Base-by-base conservation (phyloP, 1,284 basidiomycete species). In the Cystobasidiaceae sp. region DNA sequence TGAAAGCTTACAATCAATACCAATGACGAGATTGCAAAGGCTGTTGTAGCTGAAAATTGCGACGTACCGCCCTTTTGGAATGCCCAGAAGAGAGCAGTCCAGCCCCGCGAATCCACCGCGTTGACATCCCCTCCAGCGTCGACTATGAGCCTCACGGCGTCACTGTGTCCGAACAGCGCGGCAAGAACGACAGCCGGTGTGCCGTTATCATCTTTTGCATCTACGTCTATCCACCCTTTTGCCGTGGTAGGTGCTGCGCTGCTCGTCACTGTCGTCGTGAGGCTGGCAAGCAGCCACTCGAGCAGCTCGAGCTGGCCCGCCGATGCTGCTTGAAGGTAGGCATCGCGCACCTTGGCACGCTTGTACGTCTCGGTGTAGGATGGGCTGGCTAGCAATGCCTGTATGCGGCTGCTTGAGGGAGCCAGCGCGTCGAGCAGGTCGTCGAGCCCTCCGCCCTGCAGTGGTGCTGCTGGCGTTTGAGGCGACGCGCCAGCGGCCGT, bases 111-210 rank as follows among this genome's bases (percentile, higher is more conserved):
- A 76, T 93, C 90, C 28, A 81, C 78, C 49, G 77, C 74, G 30
- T 78, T 79, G 52, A 89, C 77, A 72, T 90, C 86, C 49, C 86
- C 87, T 8, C 54, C 90, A 73, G 90, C 85, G 48, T 84, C 82
- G 17, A 91, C 84, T 34, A 96, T 80, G 45, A 90, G 77, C 56
- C 91, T 81, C 1, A 93, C 87, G 66, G 86, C 88, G 76, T 96
- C 92, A 76, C 94, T 90, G 25, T 72, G 73, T 4, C 70, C 69
- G 21, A 72, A 56, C 2, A 70, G 68, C 32, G 68, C 68, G 32
- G 68, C 68, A 2, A 71, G 61, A 0, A 69, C 67, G n/a, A 74
- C 34, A 17, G 72, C 72, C 0, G 73, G 67, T 52, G 68, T 70
- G 15, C 72, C 72, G 4, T 71, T 69, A 13, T 68, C 69, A 43